Base-by-base conservation (phyloP, 1,139 yeast genomes). In the Chernovozyma aurita region DNA sequence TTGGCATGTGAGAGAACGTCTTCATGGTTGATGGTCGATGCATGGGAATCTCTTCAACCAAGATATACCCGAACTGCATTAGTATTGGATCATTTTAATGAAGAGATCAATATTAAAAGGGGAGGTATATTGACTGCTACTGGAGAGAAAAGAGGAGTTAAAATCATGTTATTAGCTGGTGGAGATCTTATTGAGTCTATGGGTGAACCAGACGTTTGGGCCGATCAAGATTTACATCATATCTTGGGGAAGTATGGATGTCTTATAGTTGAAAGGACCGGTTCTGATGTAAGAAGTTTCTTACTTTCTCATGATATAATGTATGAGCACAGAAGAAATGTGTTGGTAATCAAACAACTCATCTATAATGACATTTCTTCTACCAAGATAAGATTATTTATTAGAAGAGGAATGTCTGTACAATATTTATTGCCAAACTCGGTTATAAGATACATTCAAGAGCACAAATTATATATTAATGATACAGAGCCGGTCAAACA, bases 171-270 rank as follows among this genome's bases (percentile, higher is more conserved):
- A 41, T 69, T 92, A 29, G 98, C 98, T 1, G 99, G 99, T 34
- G 98, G 98, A 27, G 98, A 92, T 61, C 72, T 94, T 50, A 92
- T 92, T 40, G 98, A 92, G 60, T 82, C 95, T 34, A 92, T 94
- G 97, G 98, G 98, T n/a, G 98, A 92, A 59, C 97, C 97, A 22
- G 94, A 90, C 53, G 98, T 92, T 26, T 92, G 99, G 99, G 96
- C 95, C 1, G 97, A 90, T 56, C 84, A 76, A 41, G 99, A 92
- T 60, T 70, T 92, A 51, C 95, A 90, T 55, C 98, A 92, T 59
- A 94, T 92, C 36, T 70, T 92, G 46, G 98, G 98, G 21, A 80
- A 85, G 44, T 92, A 92, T 57, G 98, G 99, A 2, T 92, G 98
- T 61, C 67, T 92, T 46, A 92, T 94, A 39, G 96, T 92, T 16